phyloP scores from a whole-genome alignment of 441 rosid genomes.

The Populus trichocarpa region DNA sequence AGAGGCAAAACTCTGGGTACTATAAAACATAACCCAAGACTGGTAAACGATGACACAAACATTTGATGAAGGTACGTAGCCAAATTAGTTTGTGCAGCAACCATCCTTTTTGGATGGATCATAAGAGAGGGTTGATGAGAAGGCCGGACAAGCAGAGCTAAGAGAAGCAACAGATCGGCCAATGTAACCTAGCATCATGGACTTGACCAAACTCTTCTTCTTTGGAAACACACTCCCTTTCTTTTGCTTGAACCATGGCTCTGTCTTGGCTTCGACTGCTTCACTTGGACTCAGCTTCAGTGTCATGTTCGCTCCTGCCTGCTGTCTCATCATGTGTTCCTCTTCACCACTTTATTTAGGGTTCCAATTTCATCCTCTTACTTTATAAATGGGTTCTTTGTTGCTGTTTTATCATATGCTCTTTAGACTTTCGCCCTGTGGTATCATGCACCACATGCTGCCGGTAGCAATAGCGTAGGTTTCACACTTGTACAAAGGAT shows the following conservation, averaged over 20 bases:
- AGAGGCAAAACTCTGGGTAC: not conserved
- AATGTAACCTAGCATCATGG: not conserved
- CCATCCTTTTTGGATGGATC: not conserved
- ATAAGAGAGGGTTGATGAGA: not conserved
- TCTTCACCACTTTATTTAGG: not conserved
- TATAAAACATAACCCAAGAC: too few relatives aligned
- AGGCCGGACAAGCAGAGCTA: too few relatives aligned
- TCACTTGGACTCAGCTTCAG: not conserved
- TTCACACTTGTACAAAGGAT: too few relatives aligned
- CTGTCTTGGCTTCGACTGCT: not conserved
- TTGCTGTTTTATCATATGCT: not conserved
- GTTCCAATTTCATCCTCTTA: not conserved
- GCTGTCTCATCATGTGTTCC: not conserved
- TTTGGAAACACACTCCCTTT: slow-evolving; percentile 19
- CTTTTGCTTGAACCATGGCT: slow-evolving; percentile 25
- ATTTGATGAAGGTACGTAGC: too few relatives aligned
- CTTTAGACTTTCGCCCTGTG: too few relatives aligned
- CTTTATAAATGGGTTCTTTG: not conserved
- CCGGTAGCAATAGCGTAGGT: too few relatives aligned
- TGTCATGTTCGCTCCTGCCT: not conserved
- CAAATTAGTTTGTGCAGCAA: not conserved
- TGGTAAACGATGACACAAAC: not conserved
- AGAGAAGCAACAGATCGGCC: not conserved
- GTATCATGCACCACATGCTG: too few relatives aligned
- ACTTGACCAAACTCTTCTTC: slow-evolving; percentile 1